These are phyloP conservation scores for Verticillium longisporum DNA, from an alignment of 2,329 filamentous ascomycete species.

Conservation along the genomic window DNA sequence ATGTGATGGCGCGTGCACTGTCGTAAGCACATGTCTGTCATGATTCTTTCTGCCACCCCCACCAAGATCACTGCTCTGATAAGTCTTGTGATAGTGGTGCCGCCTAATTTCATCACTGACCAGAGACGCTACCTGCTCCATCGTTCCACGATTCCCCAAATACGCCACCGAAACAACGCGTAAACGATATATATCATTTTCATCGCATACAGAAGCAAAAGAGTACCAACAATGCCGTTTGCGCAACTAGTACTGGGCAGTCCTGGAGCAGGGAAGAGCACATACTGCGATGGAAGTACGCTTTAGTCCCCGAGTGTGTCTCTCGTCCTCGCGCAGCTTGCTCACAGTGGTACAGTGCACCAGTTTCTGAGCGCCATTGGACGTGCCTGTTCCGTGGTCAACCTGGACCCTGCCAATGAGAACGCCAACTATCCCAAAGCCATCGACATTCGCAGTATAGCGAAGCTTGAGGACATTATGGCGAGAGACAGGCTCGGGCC, in stretches of 20 bases:
- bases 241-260: constrained; percentile 86
- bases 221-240: constrained; percentile 43
- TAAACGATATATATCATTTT: too few species aligned
- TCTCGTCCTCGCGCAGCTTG: background rate
- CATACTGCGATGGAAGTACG: constrained; percentile 91
- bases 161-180: too few species aligned
- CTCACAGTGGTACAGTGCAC: constrained; percentile 54
- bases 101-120: background rate
- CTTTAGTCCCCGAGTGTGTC: background rate
- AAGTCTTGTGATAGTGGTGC: background rate
- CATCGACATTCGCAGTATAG: constrained; percentile 80
- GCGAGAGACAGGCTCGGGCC: constrained; percentile 81
- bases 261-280: constrained; percentile 92
- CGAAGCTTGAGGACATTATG: constrained; percentile 95
- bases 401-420: constrained; percentile 96
- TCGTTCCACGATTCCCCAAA: background rate
- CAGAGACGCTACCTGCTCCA: background rate
- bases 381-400: constrained; percentile 89
- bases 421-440: constrained; percentile 82
- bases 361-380: constrained; percentile 97
- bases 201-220: too few species aligned
- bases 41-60: background rate
- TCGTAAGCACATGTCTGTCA: background rate
- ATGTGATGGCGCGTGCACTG: background rate
- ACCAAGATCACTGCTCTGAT: background rate